Conservation (phyloP, 2,329 filamentous ascomycete species). For the Monascus ruber region DNA sequence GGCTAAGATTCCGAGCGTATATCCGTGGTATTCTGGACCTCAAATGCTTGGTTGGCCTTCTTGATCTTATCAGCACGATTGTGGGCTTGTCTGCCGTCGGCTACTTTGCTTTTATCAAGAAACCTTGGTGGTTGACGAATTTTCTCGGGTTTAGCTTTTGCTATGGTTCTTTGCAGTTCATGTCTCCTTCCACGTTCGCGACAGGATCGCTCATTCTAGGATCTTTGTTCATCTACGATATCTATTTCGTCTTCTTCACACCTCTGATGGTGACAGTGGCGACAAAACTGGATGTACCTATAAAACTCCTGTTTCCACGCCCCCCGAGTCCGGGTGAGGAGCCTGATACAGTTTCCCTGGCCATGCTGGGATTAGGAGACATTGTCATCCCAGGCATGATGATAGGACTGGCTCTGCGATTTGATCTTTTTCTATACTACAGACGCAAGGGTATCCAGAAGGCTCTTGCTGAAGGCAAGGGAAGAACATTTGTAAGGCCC, state of each 20-base stretch:
- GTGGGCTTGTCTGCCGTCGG: conserved; percentile 43
- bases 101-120: conserved; percentile 54
- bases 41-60: conserved; percentile 33
- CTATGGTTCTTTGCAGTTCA: conserved; percentile 67
- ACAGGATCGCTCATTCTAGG: conserved; percentile 68
- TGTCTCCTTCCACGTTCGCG: conserved; percentile 79
- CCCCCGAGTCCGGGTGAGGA: conserved; percentile 40
- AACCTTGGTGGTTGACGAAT: conserved; percentile 67
- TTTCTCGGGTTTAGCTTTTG: conserved; percentile 78
- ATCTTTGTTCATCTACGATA: conserved; percentile 87
- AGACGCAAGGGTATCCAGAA: conserved; percentile 47
- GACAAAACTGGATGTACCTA: conserved; percentile 78
- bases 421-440: conserved; percentile 81
- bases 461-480: conserved; percentile 11
- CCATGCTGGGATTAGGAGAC: conserved; percentile 89
- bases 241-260: conserved; percentile 53
- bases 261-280: conserved; percentile 55
- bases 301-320: conserved; percentile 79
- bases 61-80: conserved; percentile 44
- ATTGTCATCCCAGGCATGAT: conserved; percentile 87
- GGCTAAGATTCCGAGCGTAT: conserved; percentile 40
- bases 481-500: conserved; percentile 17
- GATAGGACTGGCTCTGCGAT: conserved; percentile 77
- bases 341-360: conserved; percentile 32
- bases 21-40: conserved; percentile 41